Percentiles rank a stretch among this genome's conserved stretches.
These are phyloP conservation scores for Drechslera avenae DNA, from an alignment of 2,329 filamentous ascomycete species.

Conservation along the genomic window DNA sequence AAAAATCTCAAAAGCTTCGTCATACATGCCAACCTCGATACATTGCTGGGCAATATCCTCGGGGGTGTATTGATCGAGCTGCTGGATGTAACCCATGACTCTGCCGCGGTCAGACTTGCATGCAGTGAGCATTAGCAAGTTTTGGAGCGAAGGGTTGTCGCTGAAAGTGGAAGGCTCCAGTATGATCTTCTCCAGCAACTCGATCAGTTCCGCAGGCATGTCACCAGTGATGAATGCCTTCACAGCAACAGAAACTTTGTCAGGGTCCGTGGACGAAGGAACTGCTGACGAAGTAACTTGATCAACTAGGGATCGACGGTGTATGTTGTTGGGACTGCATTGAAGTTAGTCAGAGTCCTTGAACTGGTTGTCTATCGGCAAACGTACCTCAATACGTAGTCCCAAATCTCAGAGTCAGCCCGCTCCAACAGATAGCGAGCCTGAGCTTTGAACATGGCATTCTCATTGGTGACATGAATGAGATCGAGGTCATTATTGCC, in stretches of 20 bases:
- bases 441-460: constrained; percentile 99
- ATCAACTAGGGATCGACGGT: constrained; percentile 90
- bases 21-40: constrained; percentile 91
- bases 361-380: neutral
- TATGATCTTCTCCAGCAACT: constrained; percentile 98
- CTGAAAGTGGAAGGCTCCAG: constrained; percentile 99
- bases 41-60: constrained; percentile 92
- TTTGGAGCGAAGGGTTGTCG: constrained; percentile 95
- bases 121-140: constrained; percentile 93
- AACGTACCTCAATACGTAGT: constrained; percentile 74
- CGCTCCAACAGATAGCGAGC: constrained; percentile 92
- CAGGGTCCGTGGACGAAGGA: constrained; percentile 79
- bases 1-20: constrained; percentile 98
- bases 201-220: constrained; percentile 90
- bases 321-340: constrained; percentile 81
- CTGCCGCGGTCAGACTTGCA: constrained; percentile 95
- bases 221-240: constrained; percentile 91
- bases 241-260: constrained; percentile 93
- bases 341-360: neutral
- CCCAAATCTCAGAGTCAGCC: constrained; percentile 88
- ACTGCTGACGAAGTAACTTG: constrained; percentile 96
- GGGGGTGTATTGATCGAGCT: constrained; percentile 84
- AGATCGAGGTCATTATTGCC: constrained; percentile 97
- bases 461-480: constrained; percentile 98
- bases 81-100: constrained; percentile 95